Evolutionary conservation across 768 basidiomycete genomes (phyloP), one percentile per base, ranked within the genome.

Genomic region (Zangia roseola): DNA sequence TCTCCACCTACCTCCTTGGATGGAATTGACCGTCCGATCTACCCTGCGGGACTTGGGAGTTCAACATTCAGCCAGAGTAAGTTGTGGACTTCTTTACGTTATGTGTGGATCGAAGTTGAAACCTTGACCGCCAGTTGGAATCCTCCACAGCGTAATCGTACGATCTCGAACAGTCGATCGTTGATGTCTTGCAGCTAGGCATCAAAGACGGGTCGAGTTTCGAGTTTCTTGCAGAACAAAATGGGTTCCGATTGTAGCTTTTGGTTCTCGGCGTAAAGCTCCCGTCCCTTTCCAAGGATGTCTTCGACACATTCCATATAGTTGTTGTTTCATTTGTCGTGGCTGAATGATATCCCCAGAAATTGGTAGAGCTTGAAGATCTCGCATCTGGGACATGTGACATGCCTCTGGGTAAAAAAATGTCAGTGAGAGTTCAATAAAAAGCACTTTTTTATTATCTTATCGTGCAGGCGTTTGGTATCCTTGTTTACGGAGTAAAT

Each of bases 241-340:
- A 81, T 74, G 39, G 83, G 87, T 69, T 98, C 97, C 24, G 87
- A 85, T 60, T 97, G 93, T 1, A 99, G 85, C 60, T 94, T 95
- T 69, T 97, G 94, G 6, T 95, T 97, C 61, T 99, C 97, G n/a
- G 95, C 94, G 58, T 99, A 98, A 51, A 93, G 83, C 62, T 97
- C 94, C 95, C 97, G 98, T 7, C 93, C 95, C 69, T 93, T 95
- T 6, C 95, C 90, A 8, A 99, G 83, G 3, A 99, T 95, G 66
- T 98, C 95, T 63, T 98, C 97, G 43, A 98, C 95, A 14, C 95
- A 88, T 67, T 94, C 95, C 95, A 99, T 99, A 74, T 98, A 99
- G 82, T 63, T 99, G 97, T 4, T 93, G 84, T 61, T 97, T 95
- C 52, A 99, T 99, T 74, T 98, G 97, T n/a, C 88, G 81, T 0